Percentiles rank a stretch among this genome's conserved stretches.
phyloP scores from a whole-genome alignment of 306 rosid genomes.

The Canavalia gladiata region DNA sequence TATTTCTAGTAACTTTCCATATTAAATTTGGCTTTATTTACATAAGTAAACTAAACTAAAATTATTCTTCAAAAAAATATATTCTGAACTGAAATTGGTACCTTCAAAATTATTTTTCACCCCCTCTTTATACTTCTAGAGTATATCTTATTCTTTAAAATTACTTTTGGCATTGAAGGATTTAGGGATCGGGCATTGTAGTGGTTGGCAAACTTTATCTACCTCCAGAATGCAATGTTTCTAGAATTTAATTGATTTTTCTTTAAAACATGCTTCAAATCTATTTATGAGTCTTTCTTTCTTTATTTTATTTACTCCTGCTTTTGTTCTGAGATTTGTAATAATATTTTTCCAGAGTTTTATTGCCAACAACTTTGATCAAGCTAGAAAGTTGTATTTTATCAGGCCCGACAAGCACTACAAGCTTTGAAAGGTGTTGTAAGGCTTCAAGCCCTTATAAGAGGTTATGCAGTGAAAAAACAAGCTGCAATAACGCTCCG shows the following conservation, averaged over 20 bases:
- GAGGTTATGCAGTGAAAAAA: constrained; percentile 99
- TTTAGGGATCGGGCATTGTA: constrained; percentile 20
- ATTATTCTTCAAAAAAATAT: neutral
- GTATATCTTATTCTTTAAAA: neutral
- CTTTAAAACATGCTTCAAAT: neutral
- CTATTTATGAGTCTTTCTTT: neutral
- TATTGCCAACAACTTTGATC: constrained; percentile 17
- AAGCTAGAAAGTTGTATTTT: constrained; percentile 28
- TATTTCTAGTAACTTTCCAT: constrained; percentile 75
- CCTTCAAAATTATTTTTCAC: neutral
- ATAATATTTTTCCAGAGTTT: neutral
- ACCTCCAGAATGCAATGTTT: constrained; percentile 16
- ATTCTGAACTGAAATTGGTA: neutral
- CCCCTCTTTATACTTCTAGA: neutral
- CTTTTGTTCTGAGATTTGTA: constrained; percentile 13
- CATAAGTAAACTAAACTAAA: neutral
- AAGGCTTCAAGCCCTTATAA: constrained; percentile 96
- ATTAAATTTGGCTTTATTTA: constrained; percentile 10
- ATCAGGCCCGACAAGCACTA: constrained; percentile 95
- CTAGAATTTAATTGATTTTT: neutral
- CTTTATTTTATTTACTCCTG: neutral
- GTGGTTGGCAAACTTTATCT: neutral
- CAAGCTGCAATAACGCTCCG: constrained; percentile 99
- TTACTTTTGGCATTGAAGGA: constrained; percentile 24
- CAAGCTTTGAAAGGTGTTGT: constrained; percentile 97